phyloP scores from a whole-genome alignment of 2,329 filamentous ascomycete species.

The Diaporthe helianthi region DNA sequence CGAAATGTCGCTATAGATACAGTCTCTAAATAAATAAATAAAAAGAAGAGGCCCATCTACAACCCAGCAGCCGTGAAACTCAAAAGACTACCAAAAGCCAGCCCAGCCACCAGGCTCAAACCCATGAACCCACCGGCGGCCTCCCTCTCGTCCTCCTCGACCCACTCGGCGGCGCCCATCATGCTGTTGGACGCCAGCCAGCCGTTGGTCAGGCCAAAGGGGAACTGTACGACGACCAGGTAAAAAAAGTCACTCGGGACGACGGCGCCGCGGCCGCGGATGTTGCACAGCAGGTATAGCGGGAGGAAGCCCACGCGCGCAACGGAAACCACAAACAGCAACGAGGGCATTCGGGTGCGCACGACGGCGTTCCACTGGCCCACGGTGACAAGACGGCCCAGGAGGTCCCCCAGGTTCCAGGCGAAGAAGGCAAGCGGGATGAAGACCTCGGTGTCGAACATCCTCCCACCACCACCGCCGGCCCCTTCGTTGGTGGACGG shows the following conservation, averaged over 20 bases:
- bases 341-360: constrained; percentile 63
- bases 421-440: constrained; percentile 90
- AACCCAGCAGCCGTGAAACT: constrained; percentile 77
- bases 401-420: constrained; percentile 90
- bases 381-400: constrained; percentile 74
- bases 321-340: constrained; percentile 73
- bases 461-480: constrained; percentile 40
- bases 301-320: constrained; percentile 76
- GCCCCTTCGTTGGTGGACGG: constrained; percentile 47
- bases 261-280: constrained; percentile 75
- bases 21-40: background rate
- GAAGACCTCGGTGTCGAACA: constrained; percentile 79
- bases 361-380: constrained; percentile 61
- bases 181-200: constrained; percentile 88
- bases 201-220: constrained; percentile 86
- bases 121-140: constrained; percentile 95
- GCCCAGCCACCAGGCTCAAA: constrained; percentile 82
- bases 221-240: constrained; percentile 78
- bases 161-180: constrained; percentile 87
- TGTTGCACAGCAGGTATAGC: constrained; percentile 88
- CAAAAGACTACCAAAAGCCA: constrained; percentile 84
- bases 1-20: background rate
- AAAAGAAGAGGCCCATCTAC: background rate
- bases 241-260: constrained; percentile 89
- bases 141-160: constrained; percentile 82